A percentile compares a stretch with the other conserved stretches of the same genome.
Evolutionary conservation across 1,284 basidiomycete genomes (phyloP).

Genomic region (Rhodotorula sp.): DNA sequence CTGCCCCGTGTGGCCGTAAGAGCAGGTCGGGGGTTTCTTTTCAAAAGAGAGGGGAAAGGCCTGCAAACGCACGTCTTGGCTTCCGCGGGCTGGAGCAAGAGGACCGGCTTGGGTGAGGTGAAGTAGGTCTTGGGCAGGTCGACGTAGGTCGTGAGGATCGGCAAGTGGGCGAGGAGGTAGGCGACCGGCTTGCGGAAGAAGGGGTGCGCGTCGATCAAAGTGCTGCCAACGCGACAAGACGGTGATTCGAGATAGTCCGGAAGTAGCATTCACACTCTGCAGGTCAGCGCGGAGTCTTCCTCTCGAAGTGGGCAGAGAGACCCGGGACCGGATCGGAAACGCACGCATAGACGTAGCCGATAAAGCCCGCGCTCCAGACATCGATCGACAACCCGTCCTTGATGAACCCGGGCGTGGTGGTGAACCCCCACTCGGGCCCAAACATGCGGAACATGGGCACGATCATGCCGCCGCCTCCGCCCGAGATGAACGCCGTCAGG

Average conservation of each 20-base stretch:
- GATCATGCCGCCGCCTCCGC: constrained; percentile 38
- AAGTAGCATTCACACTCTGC: not conserved
- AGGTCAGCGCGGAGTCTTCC: not conserved
- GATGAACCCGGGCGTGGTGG: constrained; percentile 29
- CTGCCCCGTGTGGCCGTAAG: too few species aligned
- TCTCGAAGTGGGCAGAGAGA: not conserved
- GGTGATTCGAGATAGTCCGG: too few species aligned
- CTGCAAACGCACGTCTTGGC: constrained; percentile 34
- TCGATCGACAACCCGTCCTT: constrained; percentile 34
- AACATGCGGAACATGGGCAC: constrained; percentile 36
- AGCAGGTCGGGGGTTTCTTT: constrained; percentile 18
- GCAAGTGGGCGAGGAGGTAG: constrained; percentile 23
- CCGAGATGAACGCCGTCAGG: constrained; percentile 34
- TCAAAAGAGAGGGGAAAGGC: not conserved
- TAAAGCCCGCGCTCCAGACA: constrained; percentile 38
- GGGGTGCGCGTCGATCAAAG: constrained; percentile 41
- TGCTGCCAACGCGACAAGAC: constrained; percentile 14
- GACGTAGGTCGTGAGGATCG: constrained; percentile 17
- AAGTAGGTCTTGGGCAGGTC: constrained; percentile 38
- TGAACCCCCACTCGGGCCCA: constrained; percentile 38
- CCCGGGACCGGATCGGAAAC: not conserved
- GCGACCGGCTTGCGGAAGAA: constrained; percentile 36
- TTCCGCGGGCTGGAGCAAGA: constrained; percentile 30
- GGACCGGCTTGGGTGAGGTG: not conserved
- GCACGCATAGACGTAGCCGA: constrained; percentile 41